phyloP scores from a whole-genome alignment of 345 rosid species.

The Moricandia moricandioides region DNA sequence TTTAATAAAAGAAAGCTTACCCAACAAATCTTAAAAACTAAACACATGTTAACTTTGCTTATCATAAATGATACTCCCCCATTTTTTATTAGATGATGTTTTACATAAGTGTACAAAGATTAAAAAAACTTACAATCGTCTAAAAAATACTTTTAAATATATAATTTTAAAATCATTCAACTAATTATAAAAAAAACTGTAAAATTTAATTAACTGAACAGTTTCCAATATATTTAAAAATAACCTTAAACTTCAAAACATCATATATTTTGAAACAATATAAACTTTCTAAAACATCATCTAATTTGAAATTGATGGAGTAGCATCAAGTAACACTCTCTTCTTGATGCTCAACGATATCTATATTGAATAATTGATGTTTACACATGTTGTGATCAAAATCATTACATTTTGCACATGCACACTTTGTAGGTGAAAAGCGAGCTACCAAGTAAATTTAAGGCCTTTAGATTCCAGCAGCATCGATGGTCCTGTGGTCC shows the following conservation, averaged over 20 bases:
- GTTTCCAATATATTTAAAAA: too few relatives aligned
- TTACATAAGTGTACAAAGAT: too few relatives aligned
- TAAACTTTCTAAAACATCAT: too few relatives aligned
- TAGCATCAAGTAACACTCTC: not conserved
- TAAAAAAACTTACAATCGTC: too few relatives aligned
- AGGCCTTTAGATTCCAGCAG: slow-evolving; percentile 54
- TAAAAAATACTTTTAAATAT: too few relatives aligned
- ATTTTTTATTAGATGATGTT: too few relatives aligned
- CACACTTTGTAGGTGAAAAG: slow-evolving; percentile 46
- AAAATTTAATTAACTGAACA: too few relatives aligned
- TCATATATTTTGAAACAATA: too few relatives aligned
- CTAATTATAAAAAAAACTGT: too few relatives aligned
- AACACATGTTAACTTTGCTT: not conserved
- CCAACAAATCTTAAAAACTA: not conserved
- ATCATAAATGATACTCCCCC: not conserved
- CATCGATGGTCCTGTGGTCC: slow-evolving; percentile 72
- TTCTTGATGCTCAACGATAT: slow-evolving; percentile 1
- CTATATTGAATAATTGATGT: not conserved
- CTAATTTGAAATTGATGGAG: too few relatives aligned
- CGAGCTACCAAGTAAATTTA: slow-evolving; percentile 56
- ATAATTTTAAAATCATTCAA: too few relatives aligned
- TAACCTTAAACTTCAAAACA: too few relatives aligned
- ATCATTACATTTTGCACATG: not conserved
- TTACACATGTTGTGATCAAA: not conserved
- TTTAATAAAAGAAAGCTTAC: not conserved